Evolutionary conservation across 2,329 filamentous ascomycete species (phyloP).

Genomic region (Neocucurbitaria cava): DNA sequence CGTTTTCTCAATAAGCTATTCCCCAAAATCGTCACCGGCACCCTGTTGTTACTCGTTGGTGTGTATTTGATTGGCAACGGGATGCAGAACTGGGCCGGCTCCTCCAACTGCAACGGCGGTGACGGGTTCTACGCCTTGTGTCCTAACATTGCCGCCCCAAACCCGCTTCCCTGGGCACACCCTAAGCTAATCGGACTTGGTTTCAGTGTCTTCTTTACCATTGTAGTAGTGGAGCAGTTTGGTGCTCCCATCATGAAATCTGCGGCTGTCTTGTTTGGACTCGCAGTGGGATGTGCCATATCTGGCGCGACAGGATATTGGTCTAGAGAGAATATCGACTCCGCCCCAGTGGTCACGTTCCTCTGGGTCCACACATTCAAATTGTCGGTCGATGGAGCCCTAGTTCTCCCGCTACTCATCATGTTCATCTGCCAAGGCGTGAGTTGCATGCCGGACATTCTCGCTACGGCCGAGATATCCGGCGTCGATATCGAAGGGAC

Average conservation of each 20-base stretch:
- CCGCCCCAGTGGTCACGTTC: conserved; percentile 32
- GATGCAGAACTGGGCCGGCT: conserved; percentile 39
- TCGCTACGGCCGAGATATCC: conserved; percentile 37
- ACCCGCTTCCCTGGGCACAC: conserved; percentile 41
- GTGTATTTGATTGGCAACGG: conserved; percentile 36
- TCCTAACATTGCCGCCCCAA: conserved; percentile 26
- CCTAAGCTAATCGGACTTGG: conserved; percentile 37
- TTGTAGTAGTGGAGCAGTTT: conserved; percentile 33
- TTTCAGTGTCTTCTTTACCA: conserved; percentile 38
- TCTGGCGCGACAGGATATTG: conserved; percentile 38
- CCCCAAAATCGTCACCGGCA: conserved; percentile 36
- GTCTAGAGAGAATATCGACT: conserved; percentile 25
- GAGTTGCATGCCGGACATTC: conserved; percentile 47
- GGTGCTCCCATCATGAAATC: conserved; percentile 40
- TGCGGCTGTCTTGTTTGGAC: conserved; percentile 34
- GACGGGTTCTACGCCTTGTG: conserved; percentile 36
- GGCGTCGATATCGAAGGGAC: conserved; percentile 36
- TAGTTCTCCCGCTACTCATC: conserved; percentile 35
- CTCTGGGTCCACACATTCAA: conserved; percentile 39
- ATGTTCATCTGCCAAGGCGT: conserved; percentile 41
- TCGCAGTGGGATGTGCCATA: conserved; percentile 35
- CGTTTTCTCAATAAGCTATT: conserved; percentile 32
- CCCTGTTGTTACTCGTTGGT: conserved; percentile 31
- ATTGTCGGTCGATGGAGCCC: conserved; percentile 35
- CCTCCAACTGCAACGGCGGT: conserved; percentile 35